phyloP scores from a whole-genome alignment of 2,329 filamentous ascomycete genomes.

The Colletotrichum lentis region DNA sequence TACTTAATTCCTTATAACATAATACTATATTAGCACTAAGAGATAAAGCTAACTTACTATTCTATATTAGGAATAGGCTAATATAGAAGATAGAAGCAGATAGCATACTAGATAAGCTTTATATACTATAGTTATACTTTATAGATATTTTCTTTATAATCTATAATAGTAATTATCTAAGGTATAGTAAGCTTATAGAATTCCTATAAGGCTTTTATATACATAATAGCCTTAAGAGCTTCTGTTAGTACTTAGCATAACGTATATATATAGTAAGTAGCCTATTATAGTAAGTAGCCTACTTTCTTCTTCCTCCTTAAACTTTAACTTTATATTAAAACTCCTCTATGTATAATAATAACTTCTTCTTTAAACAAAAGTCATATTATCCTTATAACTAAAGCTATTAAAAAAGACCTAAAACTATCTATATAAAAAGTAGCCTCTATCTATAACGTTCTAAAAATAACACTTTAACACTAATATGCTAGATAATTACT shows the following conservation, averaged over 20 bases:
- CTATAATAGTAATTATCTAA: background rate
- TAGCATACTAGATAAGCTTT: background rate
- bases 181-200: background rate
- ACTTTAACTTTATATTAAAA: too few species aligned
- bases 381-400: too few species aligned
- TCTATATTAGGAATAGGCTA: background rate
- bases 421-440: too few species aligned
- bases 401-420: too few species aligned
- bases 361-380: too few species aligned
- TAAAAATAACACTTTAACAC: too few species aligned
- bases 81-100: background rate
- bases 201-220: background rate
- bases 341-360: too few species aligned
- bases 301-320: too few species aligned
- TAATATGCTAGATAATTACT: too few species aligned
- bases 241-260: background rate
- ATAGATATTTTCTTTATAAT: background rate
- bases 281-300: too few species aligned
- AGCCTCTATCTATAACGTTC: too few species aligned
- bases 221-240: background rate
- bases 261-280: too few species aligned
- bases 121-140: background rate
- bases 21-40: background rate
- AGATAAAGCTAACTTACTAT: background rate
- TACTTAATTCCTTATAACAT: background rate